These are phyloP conservation scores for Crithidia expoeki DNA, from an alignment of 208 protist genomes.

Conservation along the genomic window DNA sequence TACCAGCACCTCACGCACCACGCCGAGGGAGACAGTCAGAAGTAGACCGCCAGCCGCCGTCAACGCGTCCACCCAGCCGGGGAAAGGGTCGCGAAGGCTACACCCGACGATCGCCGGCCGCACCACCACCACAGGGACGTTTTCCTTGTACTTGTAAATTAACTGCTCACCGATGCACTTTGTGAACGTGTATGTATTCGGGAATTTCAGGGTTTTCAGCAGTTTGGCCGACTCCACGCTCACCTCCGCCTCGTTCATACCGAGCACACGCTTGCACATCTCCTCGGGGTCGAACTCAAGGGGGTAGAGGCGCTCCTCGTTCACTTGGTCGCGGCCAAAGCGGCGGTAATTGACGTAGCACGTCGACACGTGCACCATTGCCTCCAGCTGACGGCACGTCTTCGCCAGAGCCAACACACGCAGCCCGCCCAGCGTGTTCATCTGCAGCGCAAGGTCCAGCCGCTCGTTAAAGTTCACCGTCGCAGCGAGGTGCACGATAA, in stretches of 20 bases:
- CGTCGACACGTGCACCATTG: slow-evolving; percentile 88
- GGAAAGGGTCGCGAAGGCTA: slow-evolving; percentile 72
- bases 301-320: slow-evolving; percentile 81
- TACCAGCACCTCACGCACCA: slow-evolving; percentile 67
- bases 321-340: slow-evolving; percentile 37
- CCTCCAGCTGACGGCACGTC: slow-evolving; percentile 65
- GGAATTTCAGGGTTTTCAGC: slow-evolving; percentile 73
- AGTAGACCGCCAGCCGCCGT: slow-evolving; percentile 80
- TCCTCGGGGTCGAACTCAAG: slow-evolving; percentile 77
- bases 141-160: slow-evolving; percentile 52
- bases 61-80: slow-evolving; percentile 86
- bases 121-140: slow-evolving; percentile 73
- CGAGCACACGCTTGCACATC: slow-evolving; percentile 79
- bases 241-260: slow-evolving; percentile 61
- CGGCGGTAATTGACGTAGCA: slow-evolving; percentile 88
- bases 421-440: slow-evolving; percentile 84
- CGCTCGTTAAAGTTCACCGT: slow-evolving; percentile 89
- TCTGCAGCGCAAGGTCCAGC: slow-evolving; percentile 74
- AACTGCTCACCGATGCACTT: slow-evolving; percentile 88
- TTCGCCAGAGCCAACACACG: slow-evolving; percentile 80
- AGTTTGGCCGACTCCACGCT: slow-evolving; percentile 31
- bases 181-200: slow-evolving; percentile 93
- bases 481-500: slow-evolving; percentile 88
- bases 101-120: slow-evolving; percentile 90
- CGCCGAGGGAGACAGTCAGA: slow-evolving; percentile 58